Evolutionary conservation across 2,329 filamentous ascomycete species (phyloP), one percentile per base, ranked within the genome.

Genomic region (Davidsoniella neocaledoniae): DNA sequence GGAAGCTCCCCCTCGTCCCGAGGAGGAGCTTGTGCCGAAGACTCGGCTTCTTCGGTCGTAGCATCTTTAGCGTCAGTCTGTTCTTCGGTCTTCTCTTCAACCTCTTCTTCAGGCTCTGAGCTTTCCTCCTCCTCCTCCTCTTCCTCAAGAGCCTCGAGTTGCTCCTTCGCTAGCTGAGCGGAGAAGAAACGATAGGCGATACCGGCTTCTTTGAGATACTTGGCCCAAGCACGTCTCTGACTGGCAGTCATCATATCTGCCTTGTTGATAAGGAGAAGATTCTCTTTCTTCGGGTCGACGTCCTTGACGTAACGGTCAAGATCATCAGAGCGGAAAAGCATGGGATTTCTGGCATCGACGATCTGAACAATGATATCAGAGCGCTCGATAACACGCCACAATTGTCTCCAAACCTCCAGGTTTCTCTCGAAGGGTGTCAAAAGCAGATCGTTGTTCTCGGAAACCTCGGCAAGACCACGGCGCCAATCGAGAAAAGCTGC

Each of bases 351-450:
- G 7, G 93, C 91, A 68, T 98, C 91, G 49, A 98, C 91, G 68
- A 98, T 98, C 69, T 98, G 91, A 36, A 98, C 91, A 3, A 98
- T 77, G 39, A 98, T 69, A 64, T 98, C 91, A 14, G 87, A 95
- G 54, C 91, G 75, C 70, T 98, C 91, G 59, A 98, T 95, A 52
- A 98, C 91, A 67, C 91, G 79, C 91, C 91, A 98, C 58, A 98
- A 62, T 65, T 98, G 91, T 62, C 91, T 79, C 91, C 91, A 98
- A 25, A 98, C 91, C 61, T 98, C 93, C 54, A 98, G 62, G 62
- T 98, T 98, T 53, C 91, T 77, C 71, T 98, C 91, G 60, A 98
- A 98, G 0, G 91, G 91, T 0, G 91, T 98, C 86, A 98, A 88
- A 49, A 98, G 74, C 50, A 98, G 67, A 63, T 98, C 91, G 52